These are phyloP conservation scores for Mycena polygramma DNA, from an alignment of 768 basidiomycete genomes.

Conservation along the genomic window DNA sequence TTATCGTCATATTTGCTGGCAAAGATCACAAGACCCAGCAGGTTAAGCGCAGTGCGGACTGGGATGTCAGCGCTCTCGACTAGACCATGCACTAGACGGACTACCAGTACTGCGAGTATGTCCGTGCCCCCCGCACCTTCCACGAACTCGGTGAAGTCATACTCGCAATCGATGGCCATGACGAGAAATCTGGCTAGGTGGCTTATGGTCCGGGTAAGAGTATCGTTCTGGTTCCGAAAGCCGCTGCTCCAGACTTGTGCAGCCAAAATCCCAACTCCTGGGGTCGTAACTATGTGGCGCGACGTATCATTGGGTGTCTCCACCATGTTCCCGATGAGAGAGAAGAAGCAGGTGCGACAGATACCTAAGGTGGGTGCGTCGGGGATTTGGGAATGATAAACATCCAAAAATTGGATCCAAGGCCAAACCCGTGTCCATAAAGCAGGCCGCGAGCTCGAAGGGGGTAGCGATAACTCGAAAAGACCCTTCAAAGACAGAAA, in stretches of 20 bases:
- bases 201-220: neutral
- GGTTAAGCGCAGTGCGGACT: neutral
- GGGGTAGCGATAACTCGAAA: neutral
- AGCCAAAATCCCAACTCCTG: neutral
- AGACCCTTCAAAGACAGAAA: neutral
- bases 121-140: neutral
- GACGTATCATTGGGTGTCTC: neutral
- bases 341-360: neutral
- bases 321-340: neutral
- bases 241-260: neutral
- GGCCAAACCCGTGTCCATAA: slow-evolving; percentile 1
- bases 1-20: neutral
- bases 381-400: neutral
- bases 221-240: neutral
- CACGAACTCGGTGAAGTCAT: neutral
- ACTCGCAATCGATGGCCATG: neutral
- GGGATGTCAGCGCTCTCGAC: neutral
- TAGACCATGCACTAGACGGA: neutral
- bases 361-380: neutral
- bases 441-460: neutral
- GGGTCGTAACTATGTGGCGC: slow-evolving; percentile 1
- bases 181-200: neutral
- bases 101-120: neutral
- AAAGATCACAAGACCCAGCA: neutral
- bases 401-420: neutral